Evolutionary conservation across 169 alveolate genomes (phyloP).

Genomic region (Plasmodium gonderi): DNA sequence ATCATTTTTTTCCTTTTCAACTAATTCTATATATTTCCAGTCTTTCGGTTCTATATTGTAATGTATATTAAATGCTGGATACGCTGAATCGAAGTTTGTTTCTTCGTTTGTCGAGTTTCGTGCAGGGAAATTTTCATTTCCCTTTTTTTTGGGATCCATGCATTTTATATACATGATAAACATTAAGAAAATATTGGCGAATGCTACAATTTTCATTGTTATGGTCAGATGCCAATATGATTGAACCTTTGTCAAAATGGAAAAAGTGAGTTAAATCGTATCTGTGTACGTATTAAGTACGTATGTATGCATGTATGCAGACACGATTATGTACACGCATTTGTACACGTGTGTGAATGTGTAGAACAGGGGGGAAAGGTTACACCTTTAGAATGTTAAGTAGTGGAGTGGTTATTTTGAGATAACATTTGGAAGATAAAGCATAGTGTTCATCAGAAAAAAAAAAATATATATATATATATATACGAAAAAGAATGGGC

Average conservation of each 20-base stretch:
- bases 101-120: neutral
- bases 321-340: too few relatives aligned
- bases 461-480: too few relatives aligned
- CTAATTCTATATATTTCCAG: constrained; percentile 48
- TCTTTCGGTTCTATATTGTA: constrained; percentile 66
- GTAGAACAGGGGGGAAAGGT: too few relatives aligned
- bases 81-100: constrained; percentile 32
- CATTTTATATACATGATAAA: constrained; percentile 4
- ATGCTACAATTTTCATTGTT: constrained; percentile 4
- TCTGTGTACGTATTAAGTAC: too few relatives aligned
- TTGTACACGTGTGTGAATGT: too few relatives aligned
- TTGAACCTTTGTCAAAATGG: too few relatives aligned
- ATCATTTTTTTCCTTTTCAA: constrained; percentile 30
- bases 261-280: too few relatives aligned
- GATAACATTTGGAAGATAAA: neutral
- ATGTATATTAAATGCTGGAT: constrained; percentile 54
- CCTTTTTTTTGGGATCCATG: constrained; percentile 51
- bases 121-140: constrained; percentile 66
- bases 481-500: too few relatives aligned
- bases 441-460: neutral
- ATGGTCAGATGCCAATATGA: neutral
- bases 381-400: too few relatives aligned
- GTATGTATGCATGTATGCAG: too few relatives aligned
- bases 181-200: neutral
- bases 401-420: too few relatives aligned